Evolutionary conservation across 2,329 filamentous ascomycete species (phyloP), one percentile per base, ranked within the genome.

Genomic region (Bipolaris sorokiniana): DNA sequence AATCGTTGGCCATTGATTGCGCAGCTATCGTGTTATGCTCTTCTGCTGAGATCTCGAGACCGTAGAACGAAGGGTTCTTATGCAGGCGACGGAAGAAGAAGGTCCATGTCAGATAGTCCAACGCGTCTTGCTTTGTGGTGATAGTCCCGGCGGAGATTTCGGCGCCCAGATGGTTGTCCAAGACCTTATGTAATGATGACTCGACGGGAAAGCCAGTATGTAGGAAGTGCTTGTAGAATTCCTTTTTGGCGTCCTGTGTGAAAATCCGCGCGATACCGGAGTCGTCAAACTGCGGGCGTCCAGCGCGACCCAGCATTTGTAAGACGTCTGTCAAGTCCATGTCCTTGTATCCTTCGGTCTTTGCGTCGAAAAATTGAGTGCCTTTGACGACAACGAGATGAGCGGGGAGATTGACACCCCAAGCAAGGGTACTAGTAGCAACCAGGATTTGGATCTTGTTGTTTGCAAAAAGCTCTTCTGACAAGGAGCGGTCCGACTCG

Each of bases 141-240:
- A 99, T 91, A 0, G 95, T 99, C 65, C 91, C 93, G 0, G 95
- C 92, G 0, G 93, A 96, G 5, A 98, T 88, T 79, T 99, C 95
- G 57, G 95, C 95, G 61, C 92, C 90, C 75, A 99, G 83, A 83
- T 99, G 96, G 80, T 99, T 97, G 78, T 98, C 94, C 7, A 99
- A 82, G 0, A 98, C 95, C 18, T 96, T 97, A 77, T 99, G 95
- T 37, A 99, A 83, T 0, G 93, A 96, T 0, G 93, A 97, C 76
- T 99, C 95, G 10, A 99, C 95, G 0, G 95, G 96, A 75, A 99
- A 99, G 1, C 95, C 96, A 0, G 94, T 98, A 73, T 99, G 95
- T 52, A 99, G 79, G 80, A 99, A 99, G 78, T 99, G 95, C 81
- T 99, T 99, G 80, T 99, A 99, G 77, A 99, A 99, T 58, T 96